Conservation (phyloP, 805 yeast species). For the Phaffomyces opuntiae region DNA sequence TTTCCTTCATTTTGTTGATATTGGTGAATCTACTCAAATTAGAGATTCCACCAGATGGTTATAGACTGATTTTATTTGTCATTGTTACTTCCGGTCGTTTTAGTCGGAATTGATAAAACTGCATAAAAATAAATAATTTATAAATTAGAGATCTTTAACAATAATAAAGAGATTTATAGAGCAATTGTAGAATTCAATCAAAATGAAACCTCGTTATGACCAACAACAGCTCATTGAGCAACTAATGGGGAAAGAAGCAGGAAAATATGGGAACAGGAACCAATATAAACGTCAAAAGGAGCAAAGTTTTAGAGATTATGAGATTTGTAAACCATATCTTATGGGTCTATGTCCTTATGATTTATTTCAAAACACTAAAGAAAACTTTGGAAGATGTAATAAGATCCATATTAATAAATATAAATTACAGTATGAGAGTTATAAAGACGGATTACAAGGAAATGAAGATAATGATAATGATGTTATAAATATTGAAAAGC, state of each 20-base stretch:
- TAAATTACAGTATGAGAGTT: constrained; percentile 58
- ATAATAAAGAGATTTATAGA: too few species aligned
- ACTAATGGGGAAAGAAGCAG: constrained; percentile 63
- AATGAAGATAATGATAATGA: constrained; percentile 29
- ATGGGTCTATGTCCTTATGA: constrained; percentile 87
- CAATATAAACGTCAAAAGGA: constrained; percentile 35
- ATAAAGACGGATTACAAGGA: not conserved
- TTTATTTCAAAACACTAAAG: constrained; percentile 72
- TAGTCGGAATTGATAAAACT: not conserved
- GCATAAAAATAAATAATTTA: not conserved
- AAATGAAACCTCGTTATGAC: constrained; percentile 47
- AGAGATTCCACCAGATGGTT: too few species aligned
- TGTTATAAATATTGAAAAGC: constrained; percentile 40
- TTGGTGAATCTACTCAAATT: not conserved
- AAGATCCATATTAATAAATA: constrained; percentile 67
- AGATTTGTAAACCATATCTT: constrained; percentile 74
- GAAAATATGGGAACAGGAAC: constrained; percentile 1
- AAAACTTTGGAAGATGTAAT: constrained; percentile 76
- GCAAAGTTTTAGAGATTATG: constrained; percentile 41
- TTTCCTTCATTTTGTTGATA: constrained; percentile 6
- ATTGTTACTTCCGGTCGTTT: too few species aligned
- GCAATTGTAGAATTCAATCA: too few species aligned
- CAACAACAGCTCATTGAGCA: constrained; percentile 73
- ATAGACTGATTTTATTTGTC: not conserved
- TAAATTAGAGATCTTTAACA: too few species aligned